A percentile compares a stretch with the other conserved stretches of the same genome.
Conservation (phyloP, 2,329 filamentous ascomycete species). For the Penicillium sp. region DNA sequence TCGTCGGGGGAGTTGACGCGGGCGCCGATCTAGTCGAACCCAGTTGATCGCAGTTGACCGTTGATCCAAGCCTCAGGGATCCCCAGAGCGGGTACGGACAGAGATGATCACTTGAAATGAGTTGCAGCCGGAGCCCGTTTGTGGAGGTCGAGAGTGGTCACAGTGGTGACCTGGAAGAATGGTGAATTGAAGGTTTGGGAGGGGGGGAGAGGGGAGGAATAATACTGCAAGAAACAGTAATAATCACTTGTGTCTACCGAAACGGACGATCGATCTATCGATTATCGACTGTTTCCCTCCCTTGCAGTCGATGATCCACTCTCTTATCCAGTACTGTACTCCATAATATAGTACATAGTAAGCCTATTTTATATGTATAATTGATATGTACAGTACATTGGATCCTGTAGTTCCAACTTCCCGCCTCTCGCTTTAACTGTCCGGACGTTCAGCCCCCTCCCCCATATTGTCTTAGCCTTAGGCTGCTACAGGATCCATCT, state of each 20-base stretch:
- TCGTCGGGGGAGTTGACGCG: background rate
- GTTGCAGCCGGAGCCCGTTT: conserved; percentile 11
- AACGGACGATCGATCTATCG: background rate
- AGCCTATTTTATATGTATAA: no score
- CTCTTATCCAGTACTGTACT: background rate
- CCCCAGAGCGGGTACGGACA: conserved; percentile 23
- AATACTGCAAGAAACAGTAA: background rate
- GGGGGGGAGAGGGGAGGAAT: background rate
- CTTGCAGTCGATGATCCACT: conserved; percentile 18
- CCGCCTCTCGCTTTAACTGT: conserved; percentile 6
- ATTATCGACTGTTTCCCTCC: conserved; percentile 6
- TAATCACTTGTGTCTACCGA: background rate
- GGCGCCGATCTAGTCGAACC: conserved; percentile 7
- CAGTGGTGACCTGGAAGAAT: no score
- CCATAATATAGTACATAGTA: no score
- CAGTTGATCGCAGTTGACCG: conserved; percentile 3
- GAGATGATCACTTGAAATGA: conserved; percentile 20
- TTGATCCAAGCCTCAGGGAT: conserved; percentile 26
- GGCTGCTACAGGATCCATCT: background rate
- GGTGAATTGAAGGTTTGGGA: background rate
- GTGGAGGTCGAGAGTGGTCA: background rate
- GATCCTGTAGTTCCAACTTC: background rate
- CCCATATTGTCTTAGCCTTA: background rate
- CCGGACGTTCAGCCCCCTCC: background rate
- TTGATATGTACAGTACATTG: no score